These are phyloP conservation scores for Diaporthe sp. DNA, from an alignment of 2,329 filamentous ascomycete genomes.

Conservation along the genomic window DNA sequence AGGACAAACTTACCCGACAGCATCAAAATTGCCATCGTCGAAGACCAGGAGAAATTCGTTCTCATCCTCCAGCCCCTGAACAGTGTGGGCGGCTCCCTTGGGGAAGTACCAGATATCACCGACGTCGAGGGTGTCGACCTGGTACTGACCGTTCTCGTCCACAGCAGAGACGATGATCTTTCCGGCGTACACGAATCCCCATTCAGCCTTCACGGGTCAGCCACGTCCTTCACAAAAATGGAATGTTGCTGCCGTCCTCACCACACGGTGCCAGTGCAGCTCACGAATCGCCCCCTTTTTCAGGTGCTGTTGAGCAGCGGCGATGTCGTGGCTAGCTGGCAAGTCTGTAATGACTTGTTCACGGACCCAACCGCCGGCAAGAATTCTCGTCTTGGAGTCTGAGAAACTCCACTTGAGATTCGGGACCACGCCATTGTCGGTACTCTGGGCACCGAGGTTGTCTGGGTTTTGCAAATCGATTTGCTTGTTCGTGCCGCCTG, in stretches of 20 bases:
- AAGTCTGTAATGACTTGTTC: slow-evolving; percentile 78
- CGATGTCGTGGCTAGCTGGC: slow-evolving; percentile 75
- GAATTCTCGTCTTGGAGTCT: slow-evolving; percentile 73
- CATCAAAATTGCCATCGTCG: slow-evolving; percentile 14
- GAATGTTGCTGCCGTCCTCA: background rate
- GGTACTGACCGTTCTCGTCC: slow-evolving; percentile 71
- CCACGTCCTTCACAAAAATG: too few relatives aligned
- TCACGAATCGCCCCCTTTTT: slow-evolving; percentile 76
- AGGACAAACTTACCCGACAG: background rate
- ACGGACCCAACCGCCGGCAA: slow-evolving; percentile 76
- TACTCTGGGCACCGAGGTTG: slow-evolving; percentile 72
- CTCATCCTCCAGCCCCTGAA: slow-evolving; percentile 75
- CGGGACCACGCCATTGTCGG: slow-evolving; percentile 74
- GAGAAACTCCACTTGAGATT: slow-evolving; percentile 81
- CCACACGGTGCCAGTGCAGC: slow-evolving; percentile 73
- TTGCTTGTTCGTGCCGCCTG: slow-evolving; percentile 70
- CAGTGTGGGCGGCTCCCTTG: slow-evolving; percentile 73
- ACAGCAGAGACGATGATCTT: slow-evolving; percentile 72
- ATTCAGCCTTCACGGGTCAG: slow-evolving; percentile 68
- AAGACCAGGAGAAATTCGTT: slow-evolving; percentile 75
- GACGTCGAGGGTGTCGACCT: slow-evolving; percentile 68
- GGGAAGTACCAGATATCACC: slow-evolving; percentile 80
- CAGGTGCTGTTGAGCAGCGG: slow-evolving; percentile 77
- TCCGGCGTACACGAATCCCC: slow-evolving; percentile 74
- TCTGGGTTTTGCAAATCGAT: slow-evolving; percentile 75